Conservation (phyloP, 345 rosid species). For the Eutrema heterophyllum region DNA sequence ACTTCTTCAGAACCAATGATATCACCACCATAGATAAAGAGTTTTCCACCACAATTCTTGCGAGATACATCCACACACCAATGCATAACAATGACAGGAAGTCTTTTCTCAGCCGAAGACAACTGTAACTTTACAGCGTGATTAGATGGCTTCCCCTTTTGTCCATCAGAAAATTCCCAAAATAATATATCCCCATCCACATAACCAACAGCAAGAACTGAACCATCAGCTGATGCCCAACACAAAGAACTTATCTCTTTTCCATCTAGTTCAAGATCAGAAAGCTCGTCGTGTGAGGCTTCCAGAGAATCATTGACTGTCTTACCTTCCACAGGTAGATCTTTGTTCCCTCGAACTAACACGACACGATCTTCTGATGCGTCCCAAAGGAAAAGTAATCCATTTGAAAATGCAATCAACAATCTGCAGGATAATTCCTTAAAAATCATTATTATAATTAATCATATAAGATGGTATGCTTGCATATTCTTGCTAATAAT, state of each 20-base stretch:
- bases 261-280: slow-evolving; percentile 42
- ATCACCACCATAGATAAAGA: slow-evolving; percentile 85
- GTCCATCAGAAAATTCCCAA: slow-evolving; percentile 56
- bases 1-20: slow-evolving; percentile 83
- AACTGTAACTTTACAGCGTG: slow-evolving; percentile 63
- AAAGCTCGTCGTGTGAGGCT: slow-evolving; percentile 31
- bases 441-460: neutral
- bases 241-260: slow-evolving; percentile 86
- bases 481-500: neutral
- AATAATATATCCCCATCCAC: slow-evolving; percentile 83
- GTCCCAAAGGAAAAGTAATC: slow-evolving; percentile 84
- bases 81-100: slow-evolving; percentile 72
- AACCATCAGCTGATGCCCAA: slow-evolving; percentile 82
- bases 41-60: slow-evolving; percentile 50
- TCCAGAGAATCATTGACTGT: slow-evolving; percentile 34
- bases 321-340: slow-evolving; percentile 51
- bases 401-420: slow-evolving; percentile 71
- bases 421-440: slow-evolving; percentile 49
- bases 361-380: slow-evolving; percentile 55
- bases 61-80: slow-evolving; percentile 51
- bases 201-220: slow-evolving; percentile 85
- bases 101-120: slow-evolving; percentile 65
- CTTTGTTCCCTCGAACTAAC: slow-evolving; percentile 60
- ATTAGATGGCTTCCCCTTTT: slow-evolving; percentile 39
- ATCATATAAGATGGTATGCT: neutral